These are phyloP conservation scores for Colletotrichum costaricense DNA, from an alignment of 2,329 filamentous ascomycete species.

Conservation along the genomic window DNA sequence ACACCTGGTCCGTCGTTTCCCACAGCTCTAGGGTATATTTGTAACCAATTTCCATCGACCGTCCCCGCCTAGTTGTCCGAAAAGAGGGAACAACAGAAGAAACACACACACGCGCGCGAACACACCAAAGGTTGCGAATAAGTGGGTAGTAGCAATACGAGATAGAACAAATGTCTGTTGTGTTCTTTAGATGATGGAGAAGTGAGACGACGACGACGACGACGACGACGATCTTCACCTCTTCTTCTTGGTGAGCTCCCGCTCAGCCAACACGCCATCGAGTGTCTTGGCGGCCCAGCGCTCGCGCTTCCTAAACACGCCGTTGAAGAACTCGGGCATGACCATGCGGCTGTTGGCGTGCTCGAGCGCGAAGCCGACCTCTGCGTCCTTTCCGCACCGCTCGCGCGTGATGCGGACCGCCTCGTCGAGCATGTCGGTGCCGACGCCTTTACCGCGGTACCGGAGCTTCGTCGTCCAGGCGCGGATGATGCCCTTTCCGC, in stretches of 20 bases:
- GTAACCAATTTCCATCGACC: not conserved
- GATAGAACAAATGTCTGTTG: not conserved
- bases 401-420: conserved; percentile 76
- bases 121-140: not conserved
- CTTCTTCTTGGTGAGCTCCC: conserved; percentile 60
- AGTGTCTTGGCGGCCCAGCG: conserved; percentile 65
- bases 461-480: conserved; percentile 83
- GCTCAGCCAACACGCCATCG: conserved; percentile 61
- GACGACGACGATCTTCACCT: conserved; percentile 45
- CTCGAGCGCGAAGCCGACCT: conserved; percentile 78
- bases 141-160: not conserved
- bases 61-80: not conserved
- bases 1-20: not conserved
- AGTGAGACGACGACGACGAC: too few species aligned
- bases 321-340: conserved; percentile 72
- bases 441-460: conserved; percentile 79
- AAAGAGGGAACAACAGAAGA: not conserved
- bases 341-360: conserved; percentile 80
- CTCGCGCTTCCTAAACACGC: conserved; percentile 69
- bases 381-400: conserved; percentile 74
- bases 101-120: too few species aligned
- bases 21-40: conserved; percentile 4
- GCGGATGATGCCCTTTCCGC: conserved; percentile 77
- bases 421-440: conserved; percentile 77
- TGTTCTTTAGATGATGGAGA: not conserved